Conservation (phyloP, 2,329 filamentous ascomycete species). For the Beauveria caledonica region DNA sequence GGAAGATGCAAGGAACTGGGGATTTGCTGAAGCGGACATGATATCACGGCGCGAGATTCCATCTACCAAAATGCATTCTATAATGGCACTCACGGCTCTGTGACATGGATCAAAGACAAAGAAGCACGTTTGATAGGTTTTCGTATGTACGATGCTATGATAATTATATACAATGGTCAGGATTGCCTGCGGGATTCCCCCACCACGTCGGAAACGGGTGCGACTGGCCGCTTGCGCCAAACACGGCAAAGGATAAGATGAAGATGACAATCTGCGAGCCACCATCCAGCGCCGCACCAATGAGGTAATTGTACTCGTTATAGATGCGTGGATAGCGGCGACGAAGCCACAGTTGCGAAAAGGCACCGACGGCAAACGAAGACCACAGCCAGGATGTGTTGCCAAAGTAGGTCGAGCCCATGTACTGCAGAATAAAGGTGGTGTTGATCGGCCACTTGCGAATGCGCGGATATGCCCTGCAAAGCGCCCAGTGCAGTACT, state of each 20-base stretch:
- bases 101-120: too few species aligned
- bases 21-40: too few species aligned
- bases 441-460: conserved; percentile 28
- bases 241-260: conserved; percentile 20
- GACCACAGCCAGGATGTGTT: conserved; percentile 27
- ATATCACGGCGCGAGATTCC: too few species aligned
- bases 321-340: conserved; percentile 18
- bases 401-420: conserved; percentile 32
- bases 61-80: too few species aligned
- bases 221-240: conserved; percentile 17
- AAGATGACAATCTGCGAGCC: conserved; percentile 22
- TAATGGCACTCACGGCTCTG: too few species aligned
- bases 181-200: conserved; percentile 15
- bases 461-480: conserved; percentile 18
- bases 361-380: conserved; percentile 26
- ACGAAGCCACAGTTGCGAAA: conserved; percentile 21
- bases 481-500: conserved; percentile 24
- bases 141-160: too few species aligned
- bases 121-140: too few species aligned
- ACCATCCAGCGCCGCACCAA: conserved; percentile 21
- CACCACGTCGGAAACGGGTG: conserved; percentile 17
- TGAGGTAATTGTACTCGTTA: conserved; percentile 22
- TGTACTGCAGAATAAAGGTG: conserved; percentile 31
- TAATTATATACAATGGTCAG: conserved; percentile 14
- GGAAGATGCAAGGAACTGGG: too few species aligned